Percentiles rank a stretch among this genome's conserved stretches.
Conservation (phyloP, 306 rosid genomes). For the Quercus rubra region DNA sequence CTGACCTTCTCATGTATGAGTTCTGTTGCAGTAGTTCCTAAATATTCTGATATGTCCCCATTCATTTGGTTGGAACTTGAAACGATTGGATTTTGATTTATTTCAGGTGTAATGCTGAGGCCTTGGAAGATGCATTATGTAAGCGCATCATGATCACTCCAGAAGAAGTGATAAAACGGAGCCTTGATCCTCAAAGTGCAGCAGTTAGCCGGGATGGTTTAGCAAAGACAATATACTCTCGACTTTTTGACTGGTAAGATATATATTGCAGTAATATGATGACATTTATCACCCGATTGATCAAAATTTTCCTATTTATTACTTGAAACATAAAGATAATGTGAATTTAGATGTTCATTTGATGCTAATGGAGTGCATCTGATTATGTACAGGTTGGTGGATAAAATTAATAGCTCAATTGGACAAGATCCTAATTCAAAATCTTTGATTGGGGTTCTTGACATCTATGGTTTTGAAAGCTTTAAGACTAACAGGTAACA, state of each 20-base stretch:
- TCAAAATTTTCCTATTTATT: neutral
- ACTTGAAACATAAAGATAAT: neutral
- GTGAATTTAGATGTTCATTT: slow-evolving; percentile 17
- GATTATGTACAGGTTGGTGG: slow-evolving; percentile 78
- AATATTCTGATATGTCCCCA: slow-evolving; percentile 12
- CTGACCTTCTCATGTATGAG: slow-evolving; percentile 93
- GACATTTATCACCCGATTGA: slow-evolving; percentile 6
- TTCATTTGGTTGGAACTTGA: slow-evolving; percentile 16
- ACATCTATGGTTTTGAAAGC: slow-evolving; percentile 98
- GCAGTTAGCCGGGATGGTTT: slow-evolving; percentile 83
- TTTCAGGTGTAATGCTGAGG: slow-evolving; percentile 70
- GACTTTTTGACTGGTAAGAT: slow-evolving; percentile 91
- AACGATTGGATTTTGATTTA: slow-evolving; percentile 24
- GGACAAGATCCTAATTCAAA: slow-evolving; percentile 90
- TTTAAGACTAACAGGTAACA: slow-evolving; percentile 92
- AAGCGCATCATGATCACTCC: slow-evolving; percentile 99
- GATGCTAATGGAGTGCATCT: slow-evolving; percentile 28
- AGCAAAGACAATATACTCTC: slow-evolving; percentile 91
- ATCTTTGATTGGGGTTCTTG: slow-evolving; percentile 93
- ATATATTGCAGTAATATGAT: slow-evolving; percentile 12
- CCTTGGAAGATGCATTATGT: slow-evolving; percentile 88
- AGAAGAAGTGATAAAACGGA: slow-evolving; percentile 94
- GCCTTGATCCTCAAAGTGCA: slow-evolving; percentile 97
- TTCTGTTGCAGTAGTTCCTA: slow-evolving; percentile 10
- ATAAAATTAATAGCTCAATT: slow-evolving; percentile 85